Conservation (phyloP, 208 protist species). For the Crithidia sp. region DNA sequence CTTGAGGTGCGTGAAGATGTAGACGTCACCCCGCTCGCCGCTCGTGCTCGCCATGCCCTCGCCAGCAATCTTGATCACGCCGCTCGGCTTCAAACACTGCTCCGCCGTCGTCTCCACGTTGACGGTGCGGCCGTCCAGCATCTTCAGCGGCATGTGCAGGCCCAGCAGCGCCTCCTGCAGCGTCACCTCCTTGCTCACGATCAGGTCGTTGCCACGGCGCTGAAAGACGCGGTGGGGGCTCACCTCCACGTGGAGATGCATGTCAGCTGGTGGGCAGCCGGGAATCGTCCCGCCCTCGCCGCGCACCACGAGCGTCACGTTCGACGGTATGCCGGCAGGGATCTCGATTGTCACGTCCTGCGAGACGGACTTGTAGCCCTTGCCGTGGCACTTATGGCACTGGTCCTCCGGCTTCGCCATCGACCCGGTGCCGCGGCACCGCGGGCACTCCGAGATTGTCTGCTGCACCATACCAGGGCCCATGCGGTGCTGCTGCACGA, state of each 20-base stretch:
- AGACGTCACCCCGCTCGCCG: conserved; percentile 83
- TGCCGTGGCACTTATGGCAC: conserved; percentile 94
- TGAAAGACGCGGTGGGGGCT: conserved; percentile 93
- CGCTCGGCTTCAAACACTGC: conserved; percentile 69
- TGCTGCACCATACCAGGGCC: conserved; percentile 97
- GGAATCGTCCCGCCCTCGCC: conserved; percentile 96
- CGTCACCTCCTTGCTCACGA: conserved; percentile 91
- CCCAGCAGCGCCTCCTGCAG: conserved; percentile 95
- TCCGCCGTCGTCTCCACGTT: conserved; percentile 74
- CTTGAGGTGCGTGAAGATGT: conserved; percentile 81
- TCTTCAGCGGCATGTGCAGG: conserved; percentile 82
- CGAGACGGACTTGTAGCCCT: conserved; percentile 91
- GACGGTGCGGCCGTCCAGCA: conserved; percentile 92
- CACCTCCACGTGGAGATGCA: conserved; percentile 96
- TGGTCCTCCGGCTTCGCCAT: conserved; percentile 93
- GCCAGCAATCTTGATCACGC: conserved; percentile 78
- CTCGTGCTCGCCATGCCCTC: conserved; percentile 86
- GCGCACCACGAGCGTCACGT: conserved; percentile 95
- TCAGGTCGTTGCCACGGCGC: conserved; percentile 94
- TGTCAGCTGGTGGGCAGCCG: conserved; percentile 94
- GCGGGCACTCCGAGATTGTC: conserved; percentile 89
- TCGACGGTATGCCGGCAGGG: conserved; percentile 95
- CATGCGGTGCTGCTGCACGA: conserved; percentile 93
- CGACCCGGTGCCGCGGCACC: conserved; percentile 94
- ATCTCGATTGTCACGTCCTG: conserved; percentile 97